Evolutionary conservation across 2,329 filamentous ascomycete genomes (phyloP).

Genomic region (Trichoderma sp.): DNA sequence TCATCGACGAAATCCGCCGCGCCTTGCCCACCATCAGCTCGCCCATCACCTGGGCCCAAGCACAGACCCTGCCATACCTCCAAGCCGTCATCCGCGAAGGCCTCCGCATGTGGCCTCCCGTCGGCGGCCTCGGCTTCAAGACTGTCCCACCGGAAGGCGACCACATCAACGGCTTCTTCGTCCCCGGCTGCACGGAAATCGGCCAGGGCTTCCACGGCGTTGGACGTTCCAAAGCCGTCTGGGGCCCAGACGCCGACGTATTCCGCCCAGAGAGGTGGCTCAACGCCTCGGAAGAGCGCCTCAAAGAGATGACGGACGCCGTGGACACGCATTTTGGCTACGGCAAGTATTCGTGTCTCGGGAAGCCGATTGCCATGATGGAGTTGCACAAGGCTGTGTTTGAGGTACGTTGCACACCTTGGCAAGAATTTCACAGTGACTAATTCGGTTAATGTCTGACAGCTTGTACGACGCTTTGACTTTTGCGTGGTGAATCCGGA

Average conservation of each 20-base stretch:
- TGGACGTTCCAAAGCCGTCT: conserved; percentile 50
- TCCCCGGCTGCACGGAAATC: conserved; percentile 55
- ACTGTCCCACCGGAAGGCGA: conserved; percentile 55
- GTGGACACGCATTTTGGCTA: conserved; percentile 49
- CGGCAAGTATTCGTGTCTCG: conserved; percentile 49
- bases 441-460: not conserved
- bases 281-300: conserved; percentile 36
- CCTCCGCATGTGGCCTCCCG: conserved; percentile 57
- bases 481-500: conserved; percentile 40
- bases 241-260: conserved; percentile 53
- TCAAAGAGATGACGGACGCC: conserved; percentile 40
- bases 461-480: conserved; percentile 40
- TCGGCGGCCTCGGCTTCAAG: conserved; percentile 55
- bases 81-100: conserved; percentile 60
- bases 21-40: conserved; percentile 43
- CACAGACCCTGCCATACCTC: conserved; percentile 54
- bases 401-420: conserved; percentile 41
- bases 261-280: conserved; percentile 60
- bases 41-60: conserved; percentile 48
- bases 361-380: conserved; percentile 50
- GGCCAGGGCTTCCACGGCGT: conserved; percentile 59
- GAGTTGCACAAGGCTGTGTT: conserved; percentile 52
- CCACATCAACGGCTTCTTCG: conserved; percentile 51
- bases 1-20: conserved; percentile 48
- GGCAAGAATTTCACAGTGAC: not conserved